Base-by-base conservation (phyloP, 805 yeast genomes). In the Monosporozyma yasuniensis region DNA sequence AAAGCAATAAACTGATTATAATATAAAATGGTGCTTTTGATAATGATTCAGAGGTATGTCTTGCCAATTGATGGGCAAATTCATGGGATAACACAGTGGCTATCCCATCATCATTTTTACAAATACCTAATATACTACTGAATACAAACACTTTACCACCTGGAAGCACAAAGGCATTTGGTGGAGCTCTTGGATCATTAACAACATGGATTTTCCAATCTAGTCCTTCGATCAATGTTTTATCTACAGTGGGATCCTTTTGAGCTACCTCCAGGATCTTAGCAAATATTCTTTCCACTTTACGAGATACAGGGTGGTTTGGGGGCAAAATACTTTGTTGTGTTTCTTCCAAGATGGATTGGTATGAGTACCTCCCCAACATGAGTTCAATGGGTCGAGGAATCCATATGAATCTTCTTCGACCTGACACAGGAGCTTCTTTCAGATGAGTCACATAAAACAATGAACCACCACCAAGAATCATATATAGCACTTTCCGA, bases 51-150 rank as follows among this genome's bases (percentile, higher is more conserved):
- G 84, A 81, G 6, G 93, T 80, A 64, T 93, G 99, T 52, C 95
- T 81, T 8, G 96, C 96, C 56, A 93, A 72, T 65, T 89, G 95
- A 69, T 93, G 99, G 0, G 96, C 90, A 50, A 90, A 78, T 60
- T 93, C 99, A 64, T 93, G 99, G 0, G 96, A 73, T 44, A 93
- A 70, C 2, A 93, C 96, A 0, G 98, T 89, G n/a, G 98, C 98
- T 43, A 93, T 68, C 1, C 96, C 97, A 63, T 88, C 95, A 47
- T 88, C 95, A 61, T 86, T 81, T 23, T 71, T 69, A 64, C 96
- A 83, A 28, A 93, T 78, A 1, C 86, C 84, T 44, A 93, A 63
- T 39, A 93, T 87, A 9, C 86, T 79, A 44, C 83, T 74, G 61
- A 86, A 87, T 18, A 93, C 89, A 68, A 93, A 93, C 42, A 93